These are phyloP conservation scores for Cicer pinnatifidum DNA, from an alignment of 306 rosid species.

Conservation along the genomic window DNA sequence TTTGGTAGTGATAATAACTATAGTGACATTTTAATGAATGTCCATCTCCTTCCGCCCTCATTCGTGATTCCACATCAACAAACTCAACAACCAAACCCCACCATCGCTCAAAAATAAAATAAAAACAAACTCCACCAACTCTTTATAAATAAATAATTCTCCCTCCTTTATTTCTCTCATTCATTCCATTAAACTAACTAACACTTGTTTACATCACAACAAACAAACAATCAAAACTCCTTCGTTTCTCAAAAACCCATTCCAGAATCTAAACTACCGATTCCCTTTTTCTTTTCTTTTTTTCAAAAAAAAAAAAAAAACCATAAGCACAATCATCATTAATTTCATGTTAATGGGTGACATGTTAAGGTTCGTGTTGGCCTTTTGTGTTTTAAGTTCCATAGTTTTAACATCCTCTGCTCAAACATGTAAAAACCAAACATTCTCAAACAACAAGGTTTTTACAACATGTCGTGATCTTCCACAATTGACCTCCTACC, in stretches of 20 bases:
- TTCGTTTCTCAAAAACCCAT: constrained; percentile 4
- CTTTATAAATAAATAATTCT: constrained; percentile 40
- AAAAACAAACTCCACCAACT: constrained; percentile 45
- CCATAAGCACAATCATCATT: background rate
- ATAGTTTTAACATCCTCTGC: constrained; percentile 49
- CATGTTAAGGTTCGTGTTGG: constrained; percentile 44
- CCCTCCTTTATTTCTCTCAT: constrained; percentile 20
- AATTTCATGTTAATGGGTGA: constrained; percentile 22
- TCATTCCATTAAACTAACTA: constrained; percentile 24
- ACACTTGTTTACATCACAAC: constrained; percentile 30
- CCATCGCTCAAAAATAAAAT: no score
- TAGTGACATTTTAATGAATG: background rate
- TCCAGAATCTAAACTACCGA: constrained; percentile 1
- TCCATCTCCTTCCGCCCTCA: background rate
- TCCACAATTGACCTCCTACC: constrained; percentile 59
- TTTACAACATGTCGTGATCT: constrained; percentile 56
- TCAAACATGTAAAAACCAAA: constrained; percentile 60
- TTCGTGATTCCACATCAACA: constrained; percentile 5
- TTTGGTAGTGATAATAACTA: background rate
- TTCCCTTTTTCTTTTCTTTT: no score
- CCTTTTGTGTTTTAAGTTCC: constrained; percentile 42
- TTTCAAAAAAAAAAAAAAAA: background rate
- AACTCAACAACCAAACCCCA: background rate
- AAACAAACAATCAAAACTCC: background rate
- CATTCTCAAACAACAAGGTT: constrained; percentile 48